A percentile compares a stretch with the other conserved stretches of the same genome.
These are phyloP conservation scores for Colletotrichum sp. DNA, from an alignment of 2,329 filamentous ascomycete species.

Conservation along the genomic window DNA sequence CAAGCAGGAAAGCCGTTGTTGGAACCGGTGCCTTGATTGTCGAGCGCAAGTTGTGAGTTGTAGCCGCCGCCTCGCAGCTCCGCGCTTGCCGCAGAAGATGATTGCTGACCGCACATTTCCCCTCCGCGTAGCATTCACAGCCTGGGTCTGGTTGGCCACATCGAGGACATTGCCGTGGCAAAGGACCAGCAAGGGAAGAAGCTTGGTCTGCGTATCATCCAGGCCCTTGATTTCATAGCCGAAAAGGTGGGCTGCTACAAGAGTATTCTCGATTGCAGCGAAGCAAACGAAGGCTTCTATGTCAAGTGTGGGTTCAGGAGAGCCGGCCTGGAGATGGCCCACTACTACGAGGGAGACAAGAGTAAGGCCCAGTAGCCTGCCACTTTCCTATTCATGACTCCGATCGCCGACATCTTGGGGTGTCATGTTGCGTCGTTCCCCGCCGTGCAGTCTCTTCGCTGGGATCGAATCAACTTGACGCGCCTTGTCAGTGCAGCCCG, in stretches of 20 bases:
- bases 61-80: background rate
- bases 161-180: constrained; percentile 95
- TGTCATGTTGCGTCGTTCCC: background rate
- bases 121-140: constrained; percentile 69
- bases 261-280: constrained; percentile 95
- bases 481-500: background rate
- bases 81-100: background rate
- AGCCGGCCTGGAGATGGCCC: constrained; percentile 94
- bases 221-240: constrained; percentile 89
- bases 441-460: background rate
- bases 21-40: constrained; percentile 89
- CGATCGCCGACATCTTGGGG: background rate
- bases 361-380: constrained; percentile 42
- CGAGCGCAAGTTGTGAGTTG: constrained; percentile 86
- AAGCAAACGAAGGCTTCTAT: constrained; percentile 97
- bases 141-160: constrained; percentile 86
- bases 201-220: constrained; percentile 88
- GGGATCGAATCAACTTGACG: background rate
- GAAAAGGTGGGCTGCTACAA: constrained; percentile 94
- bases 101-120: constrained; percentile 22
- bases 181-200: constrained; percentile 98
- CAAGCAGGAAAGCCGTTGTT: constrained; percentile 68
- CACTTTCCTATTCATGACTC: background rate
- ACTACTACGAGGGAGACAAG: constrained; percentile 77
- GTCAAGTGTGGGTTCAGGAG: constrained; percentile 95